Percentiles rank a stretch among this genome's conserved stretches.
These are phyloP conservation scores for Russula emetica DNA, from an alignment of 768 basidiomycete species.

Conservation along the genomic window DNA sequence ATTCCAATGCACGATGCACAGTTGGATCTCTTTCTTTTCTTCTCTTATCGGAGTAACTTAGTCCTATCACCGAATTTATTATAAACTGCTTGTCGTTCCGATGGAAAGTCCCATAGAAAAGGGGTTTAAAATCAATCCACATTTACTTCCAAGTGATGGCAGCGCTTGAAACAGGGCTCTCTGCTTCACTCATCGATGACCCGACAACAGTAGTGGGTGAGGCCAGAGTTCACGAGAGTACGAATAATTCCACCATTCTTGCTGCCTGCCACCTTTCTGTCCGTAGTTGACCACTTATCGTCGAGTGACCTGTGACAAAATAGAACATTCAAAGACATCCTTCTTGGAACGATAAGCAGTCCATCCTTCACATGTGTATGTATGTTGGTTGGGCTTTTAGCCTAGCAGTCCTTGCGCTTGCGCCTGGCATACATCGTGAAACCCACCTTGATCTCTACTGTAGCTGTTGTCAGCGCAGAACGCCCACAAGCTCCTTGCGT, in stretches of 20 bases:
- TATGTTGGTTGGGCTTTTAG: not conserved
- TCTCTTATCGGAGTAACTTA: too few species aligned
- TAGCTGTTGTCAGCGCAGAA: not conserved
- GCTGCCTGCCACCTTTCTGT: too few species aligned
- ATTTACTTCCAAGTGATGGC: not conserved
- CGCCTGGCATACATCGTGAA: too few species aligned
- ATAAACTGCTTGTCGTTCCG: not conserved
- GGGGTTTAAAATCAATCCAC: not conserved
- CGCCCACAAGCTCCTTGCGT: not conserved
- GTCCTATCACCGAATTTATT: not conserved
- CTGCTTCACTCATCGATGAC: too few species aligned
- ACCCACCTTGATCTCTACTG: not conserved
- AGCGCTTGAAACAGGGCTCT: not conserved
- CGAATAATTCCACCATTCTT: too few species aligned
- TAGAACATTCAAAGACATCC: too few species aligned
- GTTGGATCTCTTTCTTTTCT: not conserved
- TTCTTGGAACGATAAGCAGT: too few species aligned
- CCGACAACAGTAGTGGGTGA: too few species aligned
- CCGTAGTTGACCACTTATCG: not conserved
- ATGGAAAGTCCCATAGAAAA: too few species aligned
- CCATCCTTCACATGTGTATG: not conserved
- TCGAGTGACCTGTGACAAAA: not conserved
- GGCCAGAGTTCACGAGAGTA: too few species aligned
- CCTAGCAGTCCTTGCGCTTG: too few species aligned
- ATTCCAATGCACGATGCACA: too few species aligned